phyloP scores from a whole-genome alignment of 768 basidiomycete genomes.

The Termitomyces heimii region DNA sequence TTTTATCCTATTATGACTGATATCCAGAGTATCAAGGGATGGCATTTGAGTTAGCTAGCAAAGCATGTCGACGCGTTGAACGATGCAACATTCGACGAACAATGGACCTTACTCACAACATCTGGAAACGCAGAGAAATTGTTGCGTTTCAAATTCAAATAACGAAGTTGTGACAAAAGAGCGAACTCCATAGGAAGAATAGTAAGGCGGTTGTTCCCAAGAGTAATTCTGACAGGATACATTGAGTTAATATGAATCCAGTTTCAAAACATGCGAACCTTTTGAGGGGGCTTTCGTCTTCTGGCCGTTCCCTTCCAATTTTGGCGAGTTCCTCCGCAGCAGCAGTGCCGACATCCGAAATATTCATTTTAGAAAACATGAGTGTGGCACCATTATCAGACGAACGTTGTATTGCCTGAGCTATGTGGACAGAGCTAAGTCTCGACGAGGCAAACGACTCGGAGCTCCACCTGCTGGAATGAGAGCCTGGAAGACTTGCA shows the following conservation, averaged over 20 bases:
- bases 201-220: slow-evolving; percentile 79
- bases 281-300: slow-evolving; percentile 49
- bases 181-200: slow-evolving; percentile 73
- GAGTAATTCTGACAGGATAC: slow-evolving; percentile 56
- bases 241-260: background rate
- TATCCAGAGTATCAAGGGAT: slow-evolving; percentile 88
- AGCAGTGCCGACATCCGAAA: slow-evolving; percentile 69
- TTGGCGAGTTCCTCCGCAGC: slow-evolving; percentile 76
- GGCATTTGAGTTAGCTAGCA: slow-evolving; percentile 75
- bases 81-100: background rate
- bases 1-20: slow-evolving; percentile 89
- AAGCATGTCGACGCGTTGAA: slow-evolving; percentile 4
- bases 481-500: slow-evolving; percentile 19
- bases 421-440: slow-evolving; percentile 52
- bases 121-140: slow-evolving; percentile 77
- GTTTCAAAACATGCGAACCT: slow-evolving; percentile 37
- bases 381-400: slow-evolving; percentile 79
- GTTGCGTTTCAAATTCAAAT: slow-evolving; percentile 86
- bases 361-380: slow-evolving; percentile 72
- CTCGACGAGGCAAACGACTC: slow-evolving; percentile 21
- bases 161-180: slow-evolving; percentile 67
- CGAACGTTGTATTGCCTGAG: slow-evolving; percentile 60
- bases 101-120: slow-evolving; percentile 53
- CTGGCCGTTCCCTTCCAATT: slow-evolving; percentile 41
- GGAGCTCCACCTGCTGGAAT: slow-evolving; percentile 5